These are phyloP conservation scores for Stachybotrys chartarum DNA, from an alignment of 2,329 filamentous ascomycete genomes.

Conservation along the genomic window DNA sequence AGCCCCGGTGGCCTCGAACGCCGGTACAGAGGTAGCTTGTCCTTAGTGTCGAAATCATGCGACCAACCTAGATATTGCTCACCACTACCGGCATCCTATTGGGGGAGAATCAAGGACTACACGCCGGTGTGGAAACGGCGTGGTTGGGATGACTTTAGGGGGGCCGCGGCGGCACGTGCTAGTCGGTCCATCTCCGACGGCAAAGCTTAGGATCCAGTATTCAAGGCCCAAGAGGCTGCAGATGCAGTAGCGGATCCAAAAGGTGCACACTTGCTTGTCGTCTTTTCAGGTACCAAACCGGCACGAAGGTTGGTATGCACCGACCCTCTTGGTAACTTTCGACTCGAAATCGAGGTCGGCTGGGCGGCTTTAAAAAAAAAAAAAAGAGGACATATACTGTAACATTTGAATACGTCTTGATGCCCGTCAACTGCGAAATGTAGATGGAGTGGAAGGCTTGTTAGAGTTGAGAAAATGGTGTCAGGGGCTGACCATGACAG, in stretches of 20 bases:
- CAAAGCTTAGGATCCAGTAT: background rate
- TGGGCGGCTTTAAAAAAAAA: no score
- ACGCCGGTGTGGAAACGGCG: background rate
- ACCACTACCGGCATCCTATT: background rate
- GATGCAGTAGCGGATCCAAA: background rate
- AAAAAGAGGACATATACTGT: no score
- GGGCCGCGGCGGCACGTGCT: background rate
- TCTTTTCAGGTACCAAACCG: no score
- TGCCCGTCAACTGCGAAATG: no score
- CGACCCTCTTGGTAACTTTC: no score
- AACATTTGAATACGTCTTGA: no score
- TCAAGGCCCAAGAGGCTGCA: background rate
- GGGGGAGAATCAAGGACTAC: background rate
- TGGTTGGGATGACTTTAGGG: background rate
- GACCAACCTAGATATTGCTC: background rate
- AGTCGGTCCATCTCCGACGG: background rate
- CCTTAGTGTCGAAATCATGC: background rate
- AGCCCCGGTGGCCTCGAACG: background rate
- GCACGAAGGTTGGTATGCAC: no score
- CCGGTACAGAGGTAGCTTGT: background rate
- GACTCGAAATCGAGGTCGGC: no score
- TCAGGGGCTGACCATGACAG: background rate
- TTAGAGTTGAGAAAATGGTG: background rate
- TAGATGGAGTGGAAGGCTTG: background rate
- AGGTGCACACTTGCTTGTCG: background rate